Evolutionary conservation across 2,329 filamentous ascomycete genomes (phyloP).

Genomic region (Tympanopsis confertula): DNA sequence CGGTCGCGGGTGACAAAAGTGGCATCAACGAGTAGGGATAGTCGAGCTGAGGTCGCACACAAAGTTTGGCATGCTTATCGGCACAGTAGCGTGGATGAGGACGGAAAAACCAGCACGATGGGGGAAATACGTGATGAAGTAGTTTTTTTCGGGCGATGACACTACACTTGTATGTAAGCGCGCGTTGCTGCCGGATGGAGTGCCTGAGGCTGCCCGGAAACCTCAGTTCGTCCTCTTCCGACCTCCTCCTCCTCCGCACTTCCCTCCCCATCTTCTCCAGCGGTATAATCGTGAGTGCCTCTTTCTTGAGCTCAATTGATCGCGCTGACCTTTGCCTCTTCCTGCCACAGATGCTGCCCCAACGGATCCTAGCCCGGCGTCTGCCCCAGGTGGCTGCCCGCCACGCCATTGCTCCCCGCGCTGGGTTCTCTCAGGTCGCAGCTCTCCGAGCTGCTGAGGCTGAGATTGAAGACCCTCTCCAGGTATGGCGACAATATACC

Average conservation of each 20-base stretch:
- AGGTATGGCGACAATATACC: constrained; percentile 8
- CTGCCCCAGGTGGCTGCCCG: constrained; percentile 18
- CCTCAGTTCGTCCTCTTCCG: constrained; percentile 11
- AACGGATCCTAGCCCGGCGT: constrained; percentile 26
- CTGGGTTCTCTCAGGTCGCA: constrained; percentile 25
- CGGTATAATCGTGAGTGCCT: constrained; percentile 12
- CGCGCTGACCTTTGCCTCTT: no score
- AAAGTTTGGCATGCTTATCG: constrained; percentile 30
- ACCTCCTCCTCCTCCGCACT: constrained; percentile 7
- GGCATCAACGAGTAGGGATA: constrained; percentile 24
- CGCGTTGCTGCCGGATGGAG: background rate
- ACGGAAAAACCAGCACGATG: constrained; percentile 15
- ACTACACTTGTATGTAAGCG: constrained; percentile 17
- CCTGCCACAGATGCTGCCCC: constrained; percentile 28
- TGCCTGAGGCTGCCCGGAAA: constrained; percentile 8
- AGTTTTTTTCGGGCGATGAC: constrained; percentile 19
- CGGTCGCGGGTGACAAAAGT: constrained; percentile 17
- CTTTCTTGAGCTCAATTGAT: no score
- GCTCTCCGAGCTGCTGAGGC: constrained; percentile 18
- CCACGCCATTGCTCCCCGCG: constrained; percentile 13
- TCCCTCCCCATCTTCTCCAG: constrained; percentile 9
- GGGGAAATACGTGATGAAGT: constrained; percentile 20
- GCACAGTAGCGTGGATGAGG: constrained; percentile 22
- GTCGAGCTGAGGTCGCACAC: constrained; percentile 16
- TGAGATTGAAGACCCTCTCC: constrained; percentile 22